Evolutionary conservation across 164 flowering plant genomes (phyloP), one percentile per base, ranked within the genome.

Genomic region (Tetracentron sinense): DNA sequence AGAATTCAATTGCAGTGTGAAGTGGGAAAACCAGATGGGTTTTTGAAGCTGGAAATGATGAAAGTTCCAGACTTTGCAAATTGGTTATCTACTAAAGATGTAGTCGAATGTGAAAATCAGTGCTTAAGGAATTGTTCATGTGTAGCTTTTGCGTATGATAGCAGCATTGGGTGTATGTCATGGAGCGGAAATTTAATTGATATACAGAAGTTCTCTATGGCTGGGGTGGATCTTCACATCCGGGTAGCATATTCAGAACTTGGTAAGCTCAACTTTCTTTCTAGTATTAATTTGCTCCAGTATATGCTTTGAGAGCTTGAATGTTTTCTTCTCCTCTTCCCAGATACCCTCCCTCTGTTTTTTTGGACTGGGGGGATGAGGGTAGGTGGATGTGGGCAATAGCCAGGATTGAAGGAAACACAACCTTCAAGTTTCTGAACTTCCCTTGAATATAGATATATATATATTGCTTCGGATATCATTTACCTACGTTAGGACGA

Each of bases 111-210:
- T 60, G 35, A 59, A 25, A 46, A 42, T 0, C 20, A 26, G n/a
- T 81, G 82, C 67, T 35, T 60, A 46, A 61, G 29, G 11, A 76
- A 65, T 30, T 78, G 81, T 73, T 75, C 79, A 10, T 75, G 81
- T 30, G 31, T 46, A 10, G 83, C 74, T 57, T 77, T 68, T 59
- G 62, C 76, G 0, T 66, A 33, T 44, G 56, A 21, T 49, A 56
- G 14, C 27, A 33, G 29, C 7, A 58, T 62, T 28, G 72, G 58
- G 33, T 63, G 72, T 22, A 26, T 60, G 57, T 7, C 27, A 19
- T 68, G 66, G 66, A 17, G 14, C 7, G 60, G 33, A 12, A 30
- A 49, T 12, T 53, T 68, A 8, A 53, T 66, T 17, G 42, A 38
- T 38, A 10, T 38, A 8, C 44, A 38, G 22, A 1, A 66, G 44